Base-by-base conservation (phyloP, 2,329 filamentous ascomycete genomes). In the Trichoderma atrobrunneum region DNA sequence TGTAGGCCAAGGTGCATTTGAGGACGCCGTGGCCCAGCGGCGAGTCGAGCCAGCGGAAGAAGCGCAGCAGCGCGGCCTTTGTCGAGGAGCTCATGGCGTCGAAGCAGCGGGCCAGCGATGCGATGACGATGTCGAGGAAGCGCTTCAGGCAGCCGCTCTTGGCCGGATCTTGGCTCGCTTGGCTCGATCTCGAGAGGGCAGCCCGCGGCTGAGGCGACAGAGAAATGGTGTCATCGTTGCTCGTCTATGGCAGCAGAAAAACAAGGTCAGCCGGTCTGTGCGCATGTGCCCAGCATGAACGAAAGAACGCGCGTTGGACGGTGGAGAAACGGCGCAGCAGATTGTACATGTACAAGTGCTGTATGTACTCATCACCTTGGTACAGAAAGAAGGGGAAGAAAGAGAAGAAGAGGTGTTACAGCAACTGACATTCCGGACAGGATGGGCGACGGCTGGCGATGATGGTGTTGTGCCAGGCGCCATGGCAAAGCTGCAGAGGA, bases 1-100 rank as follows among this genome's bases (percentile, higher is more conserved):
- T 84, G 82, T 97, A 97, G 34, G 93, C 94, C 72, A 97, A 82
- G 51, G 93, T 94, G 84, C 93, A 97, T 82, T 97, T 97, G 75
- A 97, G 82, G 63, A 97, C 91, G 21, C 90, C 91, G 71, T 90
- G 89, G 5, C 93, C 94, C 21, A 87, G 89, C 28, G 90, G 89
- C 0, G 93, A 94, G 34, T 86, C 84, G 16, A 89, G 78, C 84
- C 93, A 94, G 39, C 70, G 59, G 51, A 71, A 18, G 36, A 63
- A 71, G 54, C 69, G 68, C 43, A 71, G 56, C 56, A 68, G 43
- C 28, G 57, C 34, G n/a, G 72, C 39, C 26, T 57, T 67, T 39
- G 48, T 51, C 12, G 62, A 66, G 57, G 30, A n/a, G 54, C 36
- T 21, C 64, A 67, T 71, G 63, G 62, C 69, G 30, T 72, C 69